Evolutionary conservation across 352 stramenopile genomes (phyloP), one percentile per base, ranked within the genome.

Genomic region (Phytophthora boehmeriae): DNA sequence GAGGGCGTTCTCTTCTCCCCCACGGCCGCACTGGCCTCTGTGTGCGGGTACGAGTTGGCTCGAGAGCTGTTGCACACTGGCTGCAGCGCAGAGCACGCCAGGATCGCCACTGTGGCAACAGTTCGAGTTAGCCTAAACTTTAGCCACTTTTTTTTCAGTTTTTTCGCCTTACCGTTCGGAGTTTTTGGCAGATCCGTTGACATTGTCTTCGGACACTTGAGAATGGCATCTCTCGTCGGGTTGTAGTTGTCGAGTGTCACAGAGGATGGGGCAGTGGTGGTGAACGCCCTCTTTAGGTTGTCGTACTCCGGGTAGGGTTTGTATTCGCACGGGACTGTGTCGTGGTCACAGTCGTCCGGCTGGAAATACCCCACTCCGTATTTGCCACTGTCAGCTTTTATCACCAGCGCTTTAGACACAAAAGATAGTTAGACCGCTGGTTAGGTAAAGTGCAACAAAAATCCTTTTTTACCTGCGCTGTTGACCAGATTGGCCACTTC

Each of bases 341-440:
- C 68, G 61, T 91, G 63, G 73, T 94, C 81, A 49, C 85, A 94
- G 51, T 78, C 69, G 19, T 86, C 73, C 19, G 83, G 86, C 30
- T 68, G 32, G 27, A 93, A 93, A 68, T 91, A 93, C 2, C 82
- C 83, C 17, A 94, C 49, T 27, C 83, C 86, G 48, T 87, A 93
- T 45, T 90, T 89, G 19, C 82, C 80, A 6, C 74, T 19, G 50
- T 95, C 83, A 10, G 62, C 70, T 0, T 58, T 17, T 53, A 86
- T 82, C 0, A 39, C 66, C 13, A 86, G 45, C n/a, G 68, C 78
- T 88, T n/a, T 19, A 54, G 39, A 1, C 27, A 42, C 4, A 55
- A 38, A 38, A 41, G 11, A 47, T 11, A 28, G 23, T 20, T 59
- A 32, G 32, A 6, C 30, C 43, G 1, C 6, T 30, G 25, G 3